Evolutionary conservation across 2,329 filamentous ascomycete species (phyloP).

Genomic region (Rutstroemia sp.): DNA sequence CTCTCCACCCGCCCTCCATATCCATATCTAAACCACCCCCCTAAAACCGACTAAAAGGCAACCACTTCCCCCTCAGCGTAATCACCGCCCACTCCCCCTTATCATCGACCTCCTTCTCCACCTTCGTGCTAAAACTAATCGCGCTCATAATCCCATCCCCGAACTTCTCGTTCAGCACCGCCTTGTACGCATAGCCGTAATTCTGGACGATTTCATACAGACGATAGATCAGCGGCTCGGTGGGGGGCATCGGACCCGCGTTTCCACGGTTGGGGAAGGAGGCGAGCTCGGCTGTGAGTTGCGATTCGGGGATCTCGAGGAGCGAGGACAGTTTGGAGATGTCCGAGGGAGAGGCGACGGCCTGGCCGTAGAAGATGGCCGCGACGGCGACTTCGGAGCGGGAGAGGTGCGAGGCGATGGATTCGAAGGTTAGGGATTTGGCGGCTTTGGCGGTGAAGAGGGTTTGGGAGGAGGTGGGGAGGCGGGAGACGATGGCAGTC

Average conservation of each 20-base stretch:
- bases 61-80: constrained; percentile 78
- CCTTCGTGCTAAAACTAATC: constrained; percentile 81
- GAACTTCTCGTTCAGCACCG: constrained; percentile 91
- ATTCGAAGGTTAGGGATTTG: constrained; percentile 70
- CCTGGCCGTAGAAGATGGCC: constrained; percentile 86
- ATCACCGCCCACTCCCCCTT: constrained; percentile 82
- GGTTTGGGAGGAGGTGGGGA: constrained; percentile 62
- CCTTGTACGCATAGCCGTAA: constrained; percentile 95
- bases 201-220: constrained; percentile 95
- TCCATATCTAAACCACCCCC: no score
- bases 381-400: constrained; percentile 84
- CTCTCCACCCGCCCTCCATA: no score
- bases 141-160: constrained; percentile 95
- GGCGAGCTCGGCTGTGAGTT: constrained; percentile 54
- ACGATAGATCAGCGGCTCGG: constrained; percentile 81
- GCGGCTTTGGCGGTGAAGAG: constrained; percentile 77
- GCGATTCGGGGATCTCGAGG: constrained; percentile 50
- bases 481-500: constrained; percentile 33
- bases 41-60: constrained; percentile 7
- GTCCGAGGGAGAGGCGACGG: constrained; percentile 64
- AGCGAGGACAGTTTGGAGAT: constrained; percentile 57
- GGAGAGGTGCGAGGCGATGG: constrained; percentile 65
- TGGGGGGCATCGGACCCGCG: constrained; percentile 74
- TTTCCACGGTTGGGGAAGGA: constrained; percentile 77
- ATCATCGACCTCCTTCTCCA: constrained; percentile 88